These are phyloP conservation scores for Hypericum perforatum DNA, from an alignment of 345 rosid species.

Conservation along the genomic window DNA sequence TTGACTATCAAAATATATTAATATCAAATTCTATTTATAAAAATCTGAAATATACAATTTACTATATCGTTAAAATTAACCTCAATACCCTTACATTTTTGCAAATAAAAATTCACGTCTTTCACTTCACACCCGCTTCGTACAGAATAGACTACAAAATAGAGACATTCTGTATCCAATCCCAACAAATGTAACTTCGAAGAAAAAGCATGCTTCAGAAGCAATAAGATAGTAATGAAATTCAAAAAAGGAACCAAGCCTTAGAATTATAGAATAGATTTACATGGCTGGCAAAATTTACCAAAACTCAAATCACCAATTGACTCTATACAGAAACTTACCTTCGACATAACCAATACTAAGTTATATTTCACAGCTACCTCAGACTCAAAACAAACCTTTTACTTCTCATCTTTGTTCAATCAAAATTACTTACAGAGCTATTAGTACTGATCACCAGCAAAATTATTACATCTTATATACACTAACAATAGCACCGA, in stretches of 20 bases:
- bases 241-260: slow-evolving; percentile 3
- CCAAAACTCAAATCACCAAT: slow-evolving; percentile 26
- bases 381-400: slow-evolving; percentile 3
- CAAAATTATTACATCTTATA: slow-evolving; percentile 17
- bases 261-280: slow-evolving; percentile 21
- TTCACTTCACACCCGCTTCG: too few relatives aligned
- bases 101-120: too few relatives aligned
- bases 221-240: neutral
- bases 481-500: slow-evolving; percentile 20
- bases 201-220: neutral
- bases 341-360: slow-evolving; percentile 15
- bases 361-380: slow-evolving; percentile 4
- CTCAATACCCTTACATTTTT: too few relatives aligned
- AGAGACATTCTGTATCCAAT: too few relatives aligned
- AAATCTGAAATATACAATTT: too few relatives aligned
- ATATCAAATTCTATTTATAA: too few relatives aligned
- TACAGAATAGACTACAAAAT: too few relatives aligned
- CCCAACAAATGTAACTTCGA: too few relatives aligned
- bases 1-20: too few relatives aligned
- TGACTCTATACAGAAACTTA: slow-evolving; percentile 25
- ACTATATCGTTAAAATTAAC: too few relatives aligned
- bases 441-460: slow-evolving; percentile 23
- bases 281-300: slow-evolving; percentile 15
- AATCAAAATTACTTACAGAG: slow-evolving; percentile 34
- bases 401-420: slow-evolving; percentile 7